Conservation (phyloP, 2,329 filamentous ascomycete species). For the Tolypocladium capitatum region DNA sequence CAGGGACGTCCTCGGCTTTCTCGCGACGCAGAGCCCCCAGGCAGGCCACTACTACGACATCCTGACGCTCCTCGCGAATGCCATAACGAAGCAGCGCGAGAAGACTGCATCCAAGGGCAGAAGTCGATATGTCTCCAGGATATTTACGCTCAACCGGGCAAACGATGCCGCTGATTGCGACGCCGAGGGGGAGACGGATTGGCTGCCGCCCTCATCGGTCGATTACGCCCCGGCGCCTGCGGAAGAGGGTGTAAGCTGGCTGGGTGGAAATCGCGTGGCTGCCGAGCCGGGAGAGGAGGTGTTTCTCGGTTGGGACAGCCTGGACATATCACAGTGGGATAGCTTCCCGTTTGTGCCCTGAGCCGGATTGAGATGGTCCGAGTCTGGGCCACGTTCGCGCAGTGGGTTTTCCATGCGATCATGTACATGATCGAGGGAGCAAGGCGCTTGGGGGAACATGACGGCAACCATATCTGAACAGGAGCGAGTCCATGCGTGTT, state of each 20-base stretch:
- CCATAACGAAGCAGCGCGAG: constrained; percentile 26
- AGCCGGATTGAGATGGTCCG: no score
- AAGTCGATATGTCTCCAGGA: constrained; percentile 14
- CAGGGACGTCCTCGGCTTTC: constrained; percentile 31
- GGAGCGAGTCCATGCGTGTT: background rate
- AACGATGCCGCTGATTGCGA: background rate
- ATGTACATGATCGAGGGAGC: background rate
- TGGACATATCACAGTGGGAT: constrained; percentile 19
- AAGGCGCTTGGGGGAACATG: background rate
- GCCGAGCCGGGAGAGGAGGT: constrained; percentile 5
- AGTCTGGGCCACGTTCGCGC: no score
- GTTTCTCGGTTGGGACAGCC: constrained; percentile 15
- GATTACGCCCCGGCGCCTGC: background rate
- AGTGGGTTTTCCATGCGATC: background rate
- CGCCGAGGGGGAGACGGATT: background rate
- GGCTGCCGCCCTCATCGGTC: background rate
- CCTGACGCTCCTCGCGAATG: constrained; percentile 30
- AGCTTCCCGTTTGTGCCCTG: constrained; percentile 13
- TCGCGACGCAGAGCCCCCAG: constrained; percentile 37
- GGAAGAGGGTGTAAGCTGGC: constrained; percentile 4
- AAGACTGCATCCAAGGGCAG: constrained; percentile 9
- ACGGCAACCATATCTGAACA: background rate
- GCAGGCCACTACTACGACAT: constrained; percentile 46
- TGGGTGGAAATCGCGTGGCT: constrained; percentile 1
- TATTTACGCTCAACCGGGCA: constrained; percentile 10